Evolutionary conservation across 2,329 filamentous ascomycete species (phyloP).

Genomic region (Cordyceps militaris): DNA sequence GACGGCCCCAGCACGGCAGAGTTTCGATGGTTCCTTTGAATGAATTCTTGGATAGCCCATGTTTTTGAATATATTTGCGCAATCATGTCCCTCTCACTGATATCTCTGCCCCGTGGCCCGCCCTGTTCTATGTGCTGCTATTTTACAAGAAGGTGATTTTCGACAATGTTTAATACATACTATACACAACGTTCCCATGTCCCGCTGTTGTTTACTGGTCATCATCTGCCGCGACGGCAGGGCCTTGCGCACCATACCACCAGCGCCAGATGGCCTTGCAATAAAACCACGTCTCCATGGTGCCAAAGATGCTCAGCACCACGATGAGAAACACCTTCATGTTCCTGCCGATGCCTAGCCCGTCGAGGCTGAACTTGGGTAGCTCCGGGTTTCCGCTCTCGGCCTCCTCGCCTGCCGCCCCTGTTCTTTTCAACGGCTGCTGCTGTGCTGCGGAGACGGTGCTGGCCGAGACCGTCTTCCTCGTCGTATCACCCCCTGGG

Average conservation of each 20-base stretch:
- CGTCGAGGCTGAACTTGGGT: slow-evolving; percentile 21
- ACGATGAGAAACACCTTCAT: slow-evolving; percentile 21
- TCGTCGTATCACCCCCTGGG: neutral
- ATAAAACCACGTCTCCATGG: slow-evolving; percentile 28
- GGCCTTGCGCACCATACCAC: slow-evolving; percentile 18
- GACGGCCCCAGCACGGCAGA: slow-evolving; percentile 40
- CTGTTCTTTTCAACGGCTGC: neutral
- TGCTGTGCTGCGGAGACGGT: neutral
- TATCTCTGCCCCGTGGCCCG: neutral
- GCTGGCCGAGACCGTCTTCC: neutral
- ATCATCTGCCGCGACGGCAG: neutral
- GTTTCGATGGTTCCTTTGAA: slow-evolving; percentile 44
- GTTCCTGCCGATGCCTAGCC: slow-evolving; percentile 23
- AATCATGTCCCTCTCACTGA: neutral
- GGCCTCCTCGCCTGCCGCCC: slow-evolving; percentile 13
- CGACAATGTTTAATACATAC: neutral
- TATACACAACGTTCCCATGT: neutral
- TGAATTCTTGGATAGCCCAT: neutral
- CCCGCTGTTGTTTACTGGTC: neutral
- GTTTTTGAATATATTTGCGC: neutral
- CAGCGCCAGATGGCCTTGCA: slow-evolving; percentile 24
- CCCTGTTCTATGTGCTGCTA: neutral
- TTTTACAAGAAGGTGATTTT: neutral
- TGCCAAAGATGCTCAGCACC: slow-evolving; percentile 24
- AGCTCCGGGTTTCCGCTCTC: slow-evolving; percentile 15